Evolutionary conservation across 2,329 filamentous ascomycete genomes (phyloP).

Genomic region (Colletotrichum scovillei): DNA sequence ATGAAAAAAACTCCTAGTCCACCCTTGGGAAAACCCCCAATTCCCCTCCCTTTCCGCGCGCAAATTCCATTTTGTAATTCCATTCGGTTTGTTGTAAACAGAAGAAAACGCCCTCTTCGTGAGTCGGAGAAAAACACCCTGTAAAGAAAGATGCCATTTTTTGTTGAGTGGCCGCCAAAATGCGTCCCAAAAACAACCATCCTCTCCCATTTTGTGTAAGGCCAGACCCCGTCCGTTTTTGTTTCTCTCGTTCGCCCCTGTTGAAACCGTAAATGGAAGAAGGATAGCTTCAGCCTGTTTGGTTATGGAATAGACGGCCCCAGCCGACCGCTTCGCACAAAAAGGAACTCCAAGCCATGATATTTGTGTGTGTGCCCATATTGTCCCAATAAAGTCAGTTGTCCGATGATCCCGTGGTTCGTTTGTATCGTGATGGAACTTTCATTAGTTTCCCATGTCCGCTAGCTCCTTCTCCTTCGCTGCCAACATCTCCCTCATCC

Average conservation of each 20-base stretch:
- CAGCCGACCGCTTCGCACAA: background rate
- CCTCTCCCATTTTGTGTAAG: background rate
- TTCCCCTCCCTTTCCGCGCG: background rate
- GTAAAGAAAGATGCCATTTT: slow-evolving; percentile 23
- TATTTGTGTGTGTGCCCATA: slow-evolving; percentile 8
- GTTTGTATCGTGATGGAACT: slow-evolving; percentile 26
- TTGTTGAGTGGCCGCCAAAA: slow-evolving; percentile 13
- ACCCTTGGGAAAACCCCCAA: background rate
- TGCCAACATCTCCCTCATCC: slow-evolving; percentile 78
- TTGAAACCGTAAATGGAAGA: background rate
- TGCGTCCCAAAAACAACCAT: slow-evolving; percentile 6
- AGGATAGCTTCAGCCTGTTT: background rate
- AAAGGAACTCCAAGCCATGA: slow-evolving; percentile 23
- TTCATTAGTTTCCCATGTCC: slow-evolving; percentile 41
- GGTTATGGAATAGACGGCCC: background rate
- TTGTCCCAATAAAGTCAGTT: background rate
- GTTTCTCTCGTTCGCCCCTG: slow-evolving; percentile 2
- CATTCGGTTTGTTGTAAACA: background rate
- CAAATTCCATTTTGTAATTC: background rate
- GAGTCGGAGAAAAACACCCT: slow-evolving; percentile 1
- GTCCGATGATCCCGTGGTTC: slow-evolving; percentile 4
- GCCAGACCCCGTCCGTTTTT: slow-evolving; percentile 21
- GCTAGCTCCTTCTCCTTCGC: slow-evolving; percentile 81
- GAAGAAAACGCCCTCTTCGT: slow-evolving; percentile 28
- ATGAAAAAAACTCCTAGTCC: background rate